A percentile compares a stretch with the other conserved stretches of the same genome.
Evolutionary conservation across 768 basidiomycete species (phyloP).

Genomic region (Lentinula guzmanii): DNA sequence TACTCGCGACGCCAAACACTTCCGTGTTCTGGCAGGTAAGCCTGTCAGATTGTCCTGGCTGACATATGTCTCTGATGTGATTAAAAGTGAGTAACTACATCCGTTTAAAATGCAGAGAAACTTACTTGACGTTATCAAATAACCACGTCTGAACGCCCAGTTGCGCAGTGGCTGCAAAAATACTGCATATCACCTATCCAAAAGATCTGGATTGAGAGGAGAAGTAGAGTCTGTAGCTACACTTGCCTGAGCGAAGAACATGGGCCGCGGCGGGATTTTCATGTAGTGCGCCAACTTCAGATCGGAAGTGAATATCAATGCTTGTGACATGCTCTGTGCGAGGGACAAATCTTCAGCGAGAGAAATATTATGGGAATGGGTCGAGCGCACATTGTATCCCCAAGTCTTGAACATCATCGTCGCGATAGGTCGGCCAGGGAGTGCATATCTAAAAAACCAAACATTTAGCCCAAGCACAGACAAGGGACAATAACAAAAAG

Average conservation of each 20-base stretch:
- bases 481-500: constrained; percentile 12
- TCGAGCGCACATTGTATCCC: constrained; percentile 23
- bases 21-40: constrained; percentile 48
- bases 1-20: constrained; percentile 47
- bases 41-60: constrained; percentile 37
- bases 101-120: neutral
- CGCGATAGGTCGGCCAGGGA: constrained; percentile 63
- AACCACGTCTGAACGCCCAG: constrained; percentile 67
- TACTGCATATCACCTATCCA: constrained; percentile 42
- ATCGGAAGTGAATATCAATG: constrained; percentile 64
- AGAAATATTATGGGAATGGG: neutral
- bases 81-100: neutral
- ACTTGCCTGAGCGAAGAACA: constrained; percentile 59
- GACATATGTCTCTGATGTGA: constrained; percentile 39
- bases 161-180: constrained; percentile 61
- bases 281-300: constrained; percentile 77
- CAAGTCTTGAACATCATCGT: constrained; percentile 67
- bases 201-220: neutral
- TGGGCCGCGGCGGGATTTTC: constrained; percentile 60
- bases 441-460: constrained; percentile 17
- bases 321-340: constrained; percentile 22
- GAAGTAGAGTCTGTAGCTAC: neutral
- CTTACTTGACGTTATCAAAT: constrained; percentile 55
- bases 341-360: too few species aligned
- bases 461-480: neutral